phyloP scores from a whole-genome alignment of 73 alveolate genomes.

The Paramecium primaurelia region DNA sequence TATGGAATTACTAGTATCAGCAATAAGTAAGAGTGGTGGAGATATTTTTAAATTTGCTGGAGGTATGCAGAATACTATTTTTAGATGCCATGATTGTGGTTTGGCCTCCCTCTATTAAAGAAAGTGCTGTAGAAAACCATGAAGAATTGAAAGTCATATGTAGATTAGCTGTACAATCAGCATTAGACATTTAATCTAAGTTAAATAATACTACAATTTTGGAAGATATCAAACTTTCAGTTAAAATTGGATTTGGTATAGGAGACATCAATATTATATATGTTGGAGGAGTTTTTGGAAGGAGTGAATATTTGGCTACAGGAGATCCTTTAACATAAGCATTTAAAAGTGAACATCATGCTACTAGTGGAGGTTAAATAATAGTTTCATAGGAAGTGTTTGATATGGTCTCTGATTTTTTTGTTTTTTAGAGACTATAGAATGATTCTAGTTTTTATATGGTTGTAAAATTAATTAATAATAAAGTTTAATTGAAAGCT shows the following conservation, averaged over 20 bases:
- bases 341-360: slow-evolving; percentile 88
- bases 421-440: slow-evolving; percentile 58
- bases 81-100: slow-evolving; percentile 93
- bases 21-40: slow-evolving; percentile 92
- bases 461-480: neutral
- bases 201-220: slow-evolving; percentile 84
- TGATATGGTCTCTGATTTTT: slow-evolving; percentile 74
- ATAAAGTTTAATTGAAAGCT: slow-evolving; percentile 78
- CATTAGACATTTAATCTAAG: slow-evolving; percentile 84
- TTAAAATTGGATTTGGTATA: slow-evolving; percentile 81
- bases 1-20: slow-evolving; percentile 89
- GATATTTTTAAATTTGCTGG: slow-evolving; percentile 96
- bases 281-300: slow-evolving; percentile 95
- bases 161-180: slow-evolving; percentile 88
- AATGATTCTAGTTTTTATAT: neutral
- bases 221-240: slow-evolving; percentile 75
- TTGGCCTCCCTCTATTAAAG: slow-evolving; percentile 84
- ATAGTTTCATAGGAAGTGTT: slow-evolving; percentile 82
- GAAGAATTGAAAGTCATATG: slow-evolving; percentile 64
- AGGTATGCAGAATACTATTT: neutral
- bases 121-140: slow-evolving; percentile 49
- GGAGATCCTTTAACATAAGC: slow-evolving; percentile 96
- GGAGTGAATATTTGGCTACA: slow-evolving; percentile 93
- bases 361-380: slow-evolving; percentile 92
- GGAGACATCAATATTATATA: slow-evolving; percentile 92